Evolutionary conservation across 306 rosid species (phyloP).

Genomic region (Acacia crassicarpa): DNA sequence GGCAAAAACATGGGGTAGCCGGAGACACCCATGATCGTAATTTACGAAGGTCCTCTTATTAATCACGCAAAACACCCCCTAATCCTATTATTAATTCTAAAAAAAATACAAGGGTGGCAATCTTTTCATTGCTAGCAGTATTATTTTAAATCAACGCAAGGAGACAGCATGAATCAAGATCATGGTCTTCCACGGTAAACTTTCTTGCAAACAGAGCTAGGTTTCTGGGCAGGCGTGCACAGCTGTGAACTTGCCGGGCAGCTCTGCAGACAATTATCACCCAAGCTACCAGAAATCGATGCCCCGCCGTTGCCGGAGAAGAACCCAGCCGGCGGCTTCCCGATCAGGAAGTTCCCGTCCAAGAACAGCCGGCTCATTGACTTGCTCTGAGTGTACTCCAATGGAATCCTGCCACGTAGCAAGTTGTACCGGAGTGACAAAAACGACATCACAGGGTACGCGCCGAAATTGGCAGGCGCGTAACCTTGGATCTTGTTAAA

Average conservation of each 20-base stretch:
- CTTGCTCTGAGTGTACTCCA: slow-evolving; percentile 52
- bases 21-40: background rate
- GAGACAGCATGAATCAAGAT: slow-evolving; percentile 23
- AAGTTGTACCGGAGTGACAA: slow-evolving; percentile 72
- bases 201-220: slow-evolving; percentile 62
- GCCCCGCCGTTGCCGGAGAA: slow-evolving; percentile 34
- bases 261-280: slow-evolving; percentile 72
- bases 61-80: background rate
- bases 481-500: slow-evolving; percentile 75
- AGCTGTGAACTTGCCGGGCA: slow-evolving; percentile 71
- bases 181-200: slow-evolving; percentile 61
- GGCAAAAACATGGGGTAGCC: background rate
- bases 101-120: background rate
- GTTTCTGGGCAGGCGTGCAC: slow-evolving; percentile 80
- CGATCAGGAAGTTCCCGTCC: slow-evolving; percentile 76
- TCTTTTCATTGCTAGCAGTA: background rate
- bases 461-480: slow-evolving; percentile 61
- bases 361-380: slow-evolving; percentile 61
- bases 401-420: slow-evolving; percentile 76
- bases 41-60: background rate
- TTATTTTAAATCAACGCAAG: slow-evolving; percentile 34
- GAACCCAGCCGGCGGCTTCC: slow-evolving; percentile 74
- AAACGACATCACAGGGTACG: slow-evolving; percentile 58
- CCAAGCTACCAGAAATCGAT: slow-evolving; percentile 75
- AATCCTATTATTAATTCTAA: background rate